Base-by-base conservation (phyloP, 345 rosid species). In the Passiflora organensis region DNA sequence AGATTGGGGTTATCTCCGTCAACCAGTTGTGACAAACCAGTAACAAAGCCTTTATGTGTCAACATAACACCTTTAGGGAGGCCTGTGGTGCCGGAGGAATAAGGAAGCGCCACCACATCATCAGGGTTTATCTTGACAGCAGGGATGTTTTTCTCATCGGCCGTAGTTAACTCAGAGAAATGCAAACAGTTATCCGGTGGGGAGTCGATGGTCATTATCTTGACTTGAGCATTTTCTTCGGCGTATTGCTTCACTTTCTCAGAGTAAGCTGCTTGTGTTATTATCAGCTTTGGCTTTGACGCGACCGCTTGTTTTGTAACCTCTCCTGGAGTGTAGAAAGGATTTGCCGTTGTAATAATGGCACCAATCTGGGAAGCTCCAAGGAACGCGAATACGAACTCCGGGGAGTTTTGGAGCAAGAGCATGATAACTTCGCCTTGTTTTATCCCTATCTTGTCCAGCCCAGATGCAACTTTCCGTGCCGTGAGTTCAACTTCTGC, bases 81-180 rank as follows among this genome's bases (percentile, higher is more conserved):
- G 6, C 96, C 99, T 1, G 96, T 93, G 1, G 99, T 93, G 0
- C 99, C 99, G 1, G 99, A 93, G 2, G 99, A 93, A 55, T 84
- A 93, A 1, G 94, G 99, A 0, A 93, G 80, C 6, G 95, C 96
- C 58, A 86, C 89, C 4, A 84, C 89, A 36, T 93, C 94, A 23
- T 93, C 63, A 2, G 34, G 34, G 34, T 28, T 8, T 2, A 28
- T 28, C 1, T 54, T 53, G 51, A 93, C 56, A 8, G 70, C 81
- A 0, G 50, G 37, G 0, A 81, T 80, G 6, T 51, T 55, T 58
- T 82, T 89, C 20, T 84, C 77, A 10, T 79, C 63, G 8, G 58
- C 53, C 15, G 78, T 51, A 36, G 89, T 17, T 28, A 28, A 28
- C 59, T 86, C 94, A 0, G 85, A 67, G 80, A 86, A 93, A 5